These are phyloP conservation scores for Colletotrichum noveboracense DNA, from an alignment of 2,329 filamentous ascomycete genomes.

Conservation along the genomic window DNA sequence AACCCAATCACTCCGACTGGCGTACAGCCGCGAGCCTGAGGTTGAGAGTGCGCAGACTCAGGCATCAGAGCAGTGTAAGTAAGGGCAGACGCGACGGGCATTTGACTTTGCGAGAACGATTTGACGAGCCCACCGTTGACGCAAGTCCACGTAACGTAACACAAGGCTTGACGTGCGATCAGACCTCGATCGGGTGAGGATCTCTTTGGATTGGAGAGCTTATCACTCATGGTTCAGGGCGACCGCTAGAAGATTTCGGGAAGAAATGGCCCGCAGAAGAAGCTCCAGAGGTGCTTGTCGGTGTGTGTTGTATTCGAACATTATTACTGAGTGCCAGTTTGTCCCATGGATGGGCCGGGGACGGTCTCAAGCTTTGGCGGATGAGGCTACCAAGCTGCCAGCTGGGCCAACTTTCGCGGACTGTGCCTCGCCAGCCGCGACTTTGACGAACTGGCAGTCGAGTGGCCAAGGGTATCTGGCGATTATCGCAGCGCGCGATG, in stretches of 20 bases:
- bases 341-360: background rate
- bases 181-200: background rate
- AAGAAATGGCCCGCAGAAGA: conserved; percentile 1
- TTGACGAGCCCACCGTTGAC: conserved; percentile 6
- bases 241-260: conserved; percentile 2
- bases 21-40: background rate
- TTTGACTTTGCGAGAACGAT: conserved; percentile 18
- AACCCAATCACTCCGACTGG: conserved; percentile 3
- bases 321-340: background rate
- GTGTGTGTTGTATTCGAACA: background rate
- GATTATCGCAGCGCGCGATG: background rate
- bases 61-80: background rate
- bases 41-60: background rate
- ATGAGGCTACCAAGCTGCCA: background rate
- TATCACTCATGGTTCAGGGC: conserved; percentile 7
- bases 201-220: conserved; percentile 1
- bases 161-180: conserved; percentile 1
- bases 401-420: background rate
- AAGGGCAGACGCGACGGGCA: background rate
- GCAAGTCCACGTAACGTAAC: conserved; percentile 10
- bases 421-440: background rate
- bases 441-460: background rate
- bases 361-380: background rate
- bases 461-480: background rate
- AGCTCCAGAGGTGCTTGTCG: background rate